Base-by-base conservation (phyloP, 1,284 basidiomycete genomes). In the Hortiboletus rubellus region DNA sequence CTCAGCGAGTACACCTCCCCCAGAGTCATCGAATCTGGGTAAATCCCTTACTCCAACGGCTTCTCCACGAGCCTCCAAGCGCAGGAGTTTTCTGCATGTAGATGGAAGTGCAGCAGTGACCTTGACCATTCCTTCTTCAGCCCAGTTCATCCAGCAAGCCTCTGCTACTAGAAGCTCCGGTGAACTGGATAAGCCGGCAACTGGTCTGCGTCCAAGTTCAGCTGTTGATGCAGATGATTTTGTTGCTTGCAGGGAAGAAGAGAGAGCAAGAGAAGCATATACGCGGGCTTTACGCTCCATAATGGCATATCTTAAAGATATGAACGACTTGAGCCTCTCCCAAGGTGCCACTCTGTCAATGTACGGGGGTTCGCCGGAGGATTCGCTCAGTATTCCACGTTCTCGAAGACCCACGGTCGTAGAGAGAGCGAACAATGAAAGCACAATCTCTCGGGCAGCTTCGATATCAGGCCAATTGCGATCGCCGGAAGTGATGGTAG, bases 221-320 rank as follows among this genome's bases (percentile, higher is more conserved):
- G 64, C 79, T 52, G 74, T 75, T 50, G 80, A 85, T 47, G 27
- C 46, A 75, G 82, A 59, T 67, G 78, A 63, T 71, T 82, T 62
- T 38, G 34, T 44, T 43, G 36, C 45, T 30, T 80, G 82, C 47
- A 81, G 80, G 50, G 88, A 90, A 72, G 86, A 88, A 70, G 89
- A 91, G 59, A 79, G 84, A 44, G 81, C 79, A 17, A 77, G 84
- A 44, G 88, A 91, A 67, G 80, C 83, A 37, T 90, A 91, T 66
- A 82, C 83, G 63, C 81, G 86, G 46, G 92, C 91, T 27, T 77
- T 98, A 50, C 85, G 92, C 58, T 91, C 91, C 12, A 85, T 99
- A 41, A 95, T 98, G 89, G 89, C 91, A 17, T 98, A 98, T 74
- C 82, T 99, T 22, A 88, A 88, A 66, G 96, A 99, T 68, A 89